phyloP scores from a whole-genome alignment of 78 protist species.

The Paratrimastix pyriformis region DNA sequence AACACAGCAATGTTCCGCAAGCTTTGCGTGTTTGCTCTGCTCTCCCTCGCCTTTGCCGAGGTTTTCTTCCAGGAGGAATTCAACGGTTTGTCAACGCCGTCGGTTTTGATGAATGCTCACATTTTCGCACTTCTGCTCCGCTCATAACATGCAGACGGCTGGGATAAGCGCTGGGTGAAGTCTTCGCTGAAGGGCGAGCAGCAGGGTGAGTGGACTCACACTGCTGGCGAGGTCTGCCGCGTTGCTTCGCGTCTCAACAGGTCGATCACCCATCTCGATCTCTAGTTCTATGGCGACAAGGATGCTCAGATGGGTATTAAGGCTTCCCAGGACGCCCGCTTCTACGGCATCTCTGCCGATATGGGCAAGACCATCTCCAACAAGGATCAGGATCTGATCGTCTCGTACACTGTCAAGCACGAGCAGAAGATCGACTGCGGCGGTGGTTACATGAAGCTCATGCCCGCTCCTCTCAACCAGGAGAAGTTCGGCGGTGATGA shows the following conservation, averaged over 20 bases:
- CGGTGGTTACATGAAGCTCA: conserved; percentile 86
- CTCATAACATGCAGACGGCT: too few relatives aligned
- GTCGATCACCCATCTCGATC: too few relatives aligned
- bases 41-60: neutral
- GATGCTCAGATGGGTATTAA: neutral
- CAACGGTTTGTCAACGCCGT: neutral
- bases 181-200: too few relatives aligned
- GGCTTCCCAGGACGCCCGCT: conserved; percentile 1
- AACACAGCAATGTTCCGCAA: too few relatives aligned
- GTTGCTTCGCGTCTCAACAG: too few relatives aligned
- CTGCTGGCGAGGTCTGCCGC: too few relatives aligned
- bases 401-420: conserved; percentile 79
- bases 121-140: too few relatives aligned
- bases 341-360: conserved; percentile 17
- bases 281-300: neutral
- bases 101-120: neutral
- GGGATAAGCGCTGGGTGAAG: too few relatives aligned
- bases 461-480: conserved; percentile 55
- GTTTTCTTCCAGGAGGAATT: conserved; percentile 1
- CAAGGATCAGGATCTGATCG: conserved; percentile 28
- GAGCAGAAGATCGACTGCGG: conserved; percentile 73
- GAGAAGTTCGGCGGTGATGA: conserved; percentile 67
- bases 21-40: too few relatives aligned
- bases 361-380: conserved; percentile 16
- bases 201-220: too few relatives aligned